phyloP scores from a whole-genome alignment of 106 monocot species.

The Amphibolis antarctica region DNA sequence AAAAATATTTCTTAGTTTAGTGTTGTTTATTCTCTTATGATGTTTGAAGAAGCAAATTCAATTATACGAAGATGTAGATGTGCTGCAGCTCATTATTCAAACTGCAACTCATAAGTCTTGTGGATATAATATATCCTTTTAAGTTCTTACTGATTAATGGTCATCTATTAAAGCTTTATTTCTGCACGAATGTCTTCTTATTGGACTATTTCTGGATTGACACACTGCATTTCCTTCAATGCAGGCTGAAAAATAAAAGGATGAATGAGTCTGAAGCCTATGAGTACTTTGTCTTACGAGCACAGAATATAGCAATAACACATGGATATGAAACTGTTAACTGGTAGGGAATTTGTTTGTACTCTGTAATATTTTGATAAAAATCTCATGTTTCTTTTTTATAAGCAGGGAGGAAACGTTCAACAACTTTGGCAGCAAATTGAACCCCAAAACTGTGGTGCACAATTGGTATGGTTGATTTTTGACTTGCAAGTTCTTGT shows the following conservation, averaged over 20 bases:
- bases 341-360: slow-evolving; percentile 24
- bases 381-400: background rate
- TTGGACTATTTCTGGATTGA: too few species aligned
- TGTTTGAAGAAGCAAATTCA: too few species aligned
- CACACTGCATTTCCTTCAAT: background rate
- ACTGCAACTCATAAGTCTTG: too few species aligned
- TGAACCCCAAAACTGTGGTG: slow-evolving; percentile 62
- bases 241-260: slow-evolving; percentile 50
- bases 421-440: slow-evolving; percentile 66
- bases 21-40: too few species aligned
- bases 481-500: background rate
- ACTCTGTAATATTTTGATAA: background rate
- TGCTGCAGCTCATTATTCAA: too few species aligned
- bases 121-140: too few species aligned
- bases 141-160: too few species aligned
- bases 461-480: slow-evolving; percentile 67
- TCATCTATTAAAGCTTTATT: too few species aligned
- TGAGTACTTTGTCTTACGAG: slow-evolving; percentile 68
- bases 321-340: slow-evolving; percentile 80
- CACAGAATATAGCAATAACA: slow-evolving; percentile 72
- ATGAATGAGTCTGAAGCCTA: slow-evolving; percentile 72
- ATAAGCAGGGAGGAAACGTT: slow-evolving; percentile 86
- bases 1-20: too few species aligned
- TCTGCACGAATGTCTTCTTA: too few species aligned
- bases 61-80: too few species aligned